Evolutionary conservation across 257 asterid genomes (phyloP), one percentile per base, ranked within the genome.

Genomic region (Verbena officinalis): DNA sequence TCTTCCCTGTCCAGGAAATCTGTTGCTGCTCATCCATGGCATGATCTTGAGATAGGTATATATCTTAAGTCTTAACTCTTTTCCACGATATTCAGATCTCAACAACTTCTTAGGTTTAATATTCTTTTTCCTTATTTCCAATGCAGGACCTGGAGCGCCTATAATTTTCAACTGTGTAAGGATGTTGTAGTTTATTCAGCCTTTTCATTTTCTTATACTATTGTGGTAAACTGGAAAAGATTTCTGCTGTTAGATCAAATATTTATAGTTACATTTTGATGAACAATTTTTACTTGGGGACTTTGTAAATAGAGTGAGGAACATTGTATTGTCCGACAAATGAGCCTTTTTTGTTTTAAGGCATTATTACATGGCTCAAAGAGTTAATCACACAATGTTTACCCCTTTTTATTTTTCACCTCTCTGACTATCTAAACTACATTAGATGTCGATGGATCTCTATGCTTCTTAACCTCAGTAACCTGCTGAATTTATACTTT

Each of bases 1-100:
- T 80, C 90, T 43, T 94, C 99, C 70, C 73, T 94, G 83, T 77
- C 82, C 50, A 83, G 95, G 73, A 88, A 90, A 81, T 55, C 80
- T 50, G 96, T 83, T 65, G 95, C 99, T 70, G 97, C 97, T 64
- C 99, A 94, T 82, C 97, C 97, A 7, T 90, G 99, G 99, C 99
- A 94, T 78, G 97, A 94, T 76, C 97, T 94, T 65, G 97, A 90
- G 85, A 86, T 90, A 57, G 97, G 97, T 88, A 77, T 54, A 23
- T 75, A 55, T 64, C 34, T 23, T 21, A 55, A 39, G 42, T 64
- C 71, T 50, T 21, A 55, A 39, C 46, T 64, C 71, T 50, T 59
- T 54, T n/a, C 71, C 34, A n/a, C 52, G 48, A 21, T 51, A 23
- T 54, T 57, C 43, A 34, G 5, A 24, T 19, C 27, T 64, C 30